Conservation (phyloP, 2,329 filamentous ascomycete species). For the Chrysoporthe deuterocubensis region DNA sequence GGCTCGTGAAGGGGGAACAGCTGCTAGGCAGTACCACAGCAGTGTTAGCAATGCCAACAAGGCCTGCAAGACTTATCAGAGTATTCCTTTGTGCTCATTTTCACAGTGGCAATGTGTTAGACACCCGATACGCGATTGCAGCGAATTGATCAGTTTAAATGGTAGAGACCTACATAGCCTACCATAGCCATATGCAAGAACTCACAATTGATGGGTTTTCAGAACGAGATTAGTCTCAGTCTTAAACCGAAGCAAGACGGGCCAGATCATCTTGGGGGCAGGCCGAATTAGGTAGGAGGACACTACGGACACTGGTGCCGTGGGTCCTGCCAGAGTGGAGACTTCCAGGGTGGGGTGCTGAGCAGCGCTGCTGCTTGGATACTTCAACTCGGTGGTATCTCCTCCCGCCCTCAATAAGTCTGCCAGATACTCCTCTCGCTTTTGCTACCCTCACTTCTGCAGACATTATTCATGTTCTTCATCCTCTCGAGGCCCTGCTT, state of each 20-base stretch:
- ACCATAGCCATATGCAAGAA: background rate
- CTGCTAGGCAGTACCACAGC: background rate
- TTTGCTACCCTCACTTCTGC: background rate
- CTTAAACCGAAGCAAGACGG: slow-evolving; percentile 18
- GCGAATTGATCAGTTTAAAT: background rate
- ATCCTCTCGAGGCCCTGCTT: slow-evolving; percentile 17
- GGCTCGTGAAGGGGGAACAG: too few relatives aligned
- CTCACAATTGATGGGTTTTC: background rate
- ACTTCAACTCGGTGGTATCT: slow-evolving; percentile 9
- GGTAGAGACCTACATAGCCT: background rate
- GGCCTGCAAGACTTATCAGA: background rate
- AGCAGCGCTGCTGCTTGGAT: background rate
- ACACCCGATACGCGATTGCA: background rate
- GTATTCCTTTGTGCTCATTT: background rate
- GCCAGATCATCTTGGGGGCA: slow-evolving; percentile 1
- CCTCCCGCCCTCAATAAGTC: background rate
- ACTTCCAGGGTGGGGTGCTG: slow-evolving; percentile 15
- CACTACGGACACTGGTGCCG: background rate
- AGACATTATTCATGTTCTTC: slow-evolving; percentile 23
- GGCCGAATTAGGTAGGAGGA: slow-evolving; percentile 27
- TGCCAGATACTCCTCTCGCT: background rate
- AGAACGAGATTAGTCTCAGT: slow-evolving; percentile 1
- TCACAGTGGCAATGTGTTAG: background rate
- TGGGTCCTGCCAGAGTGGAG: slow-evolving; percentile 12
- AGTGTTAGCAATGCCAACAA: background rate